These are phyloP conservation scores for Cochlearia excelsa DNA, from an alignment of 345 rosid species.

Conservation along the genomic window DNA sequence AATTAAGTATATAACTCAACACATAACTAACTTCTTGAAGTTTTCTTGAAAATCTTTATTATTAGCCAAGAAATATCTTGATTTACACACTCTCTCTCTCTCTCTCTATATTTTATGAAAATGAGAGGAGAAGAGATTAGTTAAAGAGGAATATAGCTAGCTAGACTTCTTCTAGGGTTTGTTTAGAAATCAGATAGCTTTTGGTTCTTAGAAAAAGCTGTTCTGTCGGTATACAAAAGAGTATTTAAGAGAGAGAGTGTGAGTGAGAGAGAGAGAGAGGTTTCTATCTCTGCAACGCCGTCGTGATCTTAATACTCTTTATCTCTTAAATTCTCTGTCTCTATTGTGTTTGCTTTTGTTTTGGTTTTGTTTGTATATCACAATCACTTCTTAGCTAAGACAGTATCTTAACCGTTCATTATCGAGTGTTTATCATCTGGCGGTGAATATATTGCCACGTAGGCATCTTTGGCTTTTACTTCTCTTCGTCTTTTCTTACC, in stretches of 20 bases:
- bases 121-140: too few species aligned
- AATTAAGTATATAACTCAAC: background rate
- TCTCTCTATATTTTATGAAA: too few species aligned
- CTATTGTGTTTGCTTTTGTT: background rate
- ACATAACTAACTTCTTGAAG: background rate
- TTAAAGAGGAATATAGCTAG: background rate
- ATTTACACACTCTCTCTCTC: too few species aligned
- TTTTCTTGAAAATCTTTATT: background rate
- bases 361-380: too few species aligned
- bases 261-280: conserved; percentile 21
- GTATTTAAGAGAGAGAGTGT: conserved; percentile 9
- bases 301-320: conserved; percentile 47
- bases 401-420: too few species aligned
- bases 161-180: conserved; percentile 12
- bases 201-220: conserved; percentile 15
- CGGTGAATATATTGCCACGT: too few species aligned
- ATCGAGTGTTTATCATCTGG: too few species aligned
- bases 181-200: background rate
- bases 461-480: too few species aligned
- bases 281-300: conserved; percentile 69
- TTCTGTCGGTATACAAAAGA: conserved; percentile 31
- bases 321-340: conserved; percentile 41
- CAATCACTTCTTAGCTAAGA: too few species aligned
- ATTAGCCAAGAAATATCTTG: too few species aligned
- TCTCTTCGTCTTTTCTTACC: too few species aligned